These are phyloP conservation scores for Paramecium tetraurelia DNA, from an alignment of 73 alveolate species.

Conservation along the genomic window DNA sequence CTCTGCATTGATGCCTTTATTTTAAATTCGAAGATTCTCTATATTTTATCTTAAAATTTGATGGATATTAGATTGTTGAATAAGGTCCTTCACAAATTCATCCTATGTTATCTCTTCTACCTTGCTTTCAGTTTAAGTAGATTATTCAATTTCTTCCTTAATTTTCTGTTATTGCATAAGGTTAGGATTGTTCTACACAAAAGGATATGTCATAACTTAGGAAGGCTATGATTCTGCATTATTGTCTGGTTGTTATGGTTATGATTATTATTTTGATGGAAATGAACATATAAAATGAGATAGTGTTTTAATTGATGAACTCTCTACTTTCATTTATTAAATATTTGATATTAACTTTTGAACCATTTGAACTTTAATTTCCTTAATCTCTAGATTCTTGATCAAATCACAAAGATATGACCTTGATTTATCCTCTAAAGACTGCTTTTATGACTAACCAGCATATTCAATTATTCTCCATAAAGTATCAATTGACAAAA, in stretches of 20 bases:
- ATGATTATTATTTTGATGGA: background rate
- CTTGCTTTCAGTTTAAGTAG: background rate
- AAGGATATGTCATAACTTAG: background rate
- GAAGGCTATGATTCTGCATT: background rate
- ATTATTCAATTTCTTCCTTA: background rate
- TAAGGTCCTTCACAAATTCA: background rate
- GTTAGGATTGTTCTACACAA: background rate
- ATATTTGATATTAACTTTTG: background rate
- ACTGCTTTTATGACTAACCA: background rate
- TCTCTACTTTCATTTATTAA: background rate
- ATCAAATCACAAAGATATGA: constrained; percentile 19
- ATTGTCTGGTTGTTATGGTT: background rate
- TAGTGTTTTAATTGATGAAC: constrained; percentile 17
- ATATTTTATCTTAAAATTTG: background rate
- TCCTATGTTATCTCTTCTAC: background rate
- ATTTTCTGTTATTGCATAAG: background rate
- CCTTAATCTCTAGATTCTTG: background rate
- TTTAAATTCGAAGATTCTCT: background rate
- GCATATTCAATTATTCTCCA: constrained; percentile 22
- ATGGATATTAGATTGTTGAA: background rate
- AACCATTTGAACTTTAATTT: background rate
- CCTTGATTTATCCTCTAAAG: constrained; percentile 22
- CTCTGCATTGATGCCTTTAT: background rate
- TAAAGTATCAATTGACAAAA: background rate
- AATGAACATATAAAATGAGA: background rate